Evolutionary conservation across 1,139 yeast species (phyloP), one percentile per base, ranked within the genome.

Genomic region (Lodderomyces metapsilosis): DNA sequence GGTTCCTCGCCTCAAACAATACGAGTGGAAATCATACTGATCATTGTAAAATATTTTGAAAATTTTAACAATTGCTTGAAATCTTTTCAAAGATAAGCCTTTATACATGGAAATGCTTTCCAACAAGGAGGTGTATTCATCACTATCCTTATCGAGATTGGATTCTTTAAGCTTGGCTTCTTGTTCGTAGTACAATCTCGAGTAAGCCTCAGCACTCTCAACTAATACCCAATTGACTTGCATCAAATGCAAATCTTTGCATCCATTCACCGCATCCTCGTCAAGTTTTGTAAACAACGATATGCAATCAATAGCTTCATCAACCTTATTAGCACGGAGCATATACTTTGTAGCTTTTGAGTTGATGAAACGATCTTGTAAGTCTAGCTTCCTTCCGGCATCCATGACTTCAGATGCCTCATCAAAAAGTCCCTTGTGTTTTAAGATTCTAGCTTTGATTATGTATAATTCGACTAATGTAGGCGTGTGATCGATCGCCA

Each of bases 21-120:
- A 92, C 36, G 86, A 83, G 61, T 92, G 98, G 82, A 92, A 92
- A 59, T 92, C 99, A 52, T 85, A 78, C 64, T 92, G 97, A 57
- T 94, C 98, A 47, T 79, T 80, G 58, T 71, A 78, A 63, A 83
- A 88, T 43, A 80, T 86, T 39, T 79, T 75, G 62, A 82, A 88
- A 23, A 85, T 76, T 46, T 81, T 80, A 40, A 81, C 68, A 25
- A 89, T 74, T 1, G 89, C 82, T 31, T 69, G 63, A 58, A 76
- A 88, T 54, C 98, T 77, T 62, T 94, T 94, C 50, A 89, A 65
- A 0, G 97, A 82, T 51, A 92, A 66, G 0, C 95, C 96, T 45
- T 74, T 69, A 53, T 71, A 74, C 39, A 71, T 69, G 16, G 68
- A 70, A 17, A 66, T 58, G 38, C 66, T 63, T 32, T 69, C 72